Evolutionary conservation across 2,329 filamentous ascomycete species (phyloP).

Genomic region (Talaromyces sp.): DNA sequence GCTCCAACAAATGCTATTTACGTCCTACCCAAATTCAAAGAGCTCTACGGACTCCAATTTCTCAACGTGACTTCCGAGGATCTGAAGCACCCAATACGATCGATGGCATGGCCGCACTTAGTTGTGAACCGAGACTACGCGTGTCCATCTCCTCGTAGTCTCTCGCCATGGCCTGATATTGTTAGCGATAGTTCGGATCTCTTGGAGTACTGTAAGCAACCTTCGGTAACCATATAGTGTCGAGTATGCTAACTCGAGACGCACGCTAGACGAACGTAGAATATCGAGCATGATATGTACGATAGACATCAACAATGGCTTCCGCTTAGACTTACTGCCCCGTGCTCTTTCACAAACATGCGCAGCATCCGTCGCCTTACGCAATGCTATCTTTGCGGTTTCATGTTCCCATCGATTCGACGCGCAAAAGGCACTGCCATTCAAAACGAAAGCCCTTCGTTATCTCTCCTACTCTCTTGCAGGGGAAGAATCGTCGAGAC

Average conservation of each 20-base stretch:
- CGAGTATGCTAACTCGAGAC: background rate
- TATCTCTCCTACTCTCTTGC: constrained; percentile 4
- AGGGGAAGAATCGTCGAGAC: background rate
- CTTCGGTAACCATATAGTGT: background rate
- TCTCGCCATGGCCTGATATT: constrained; percentile 4
- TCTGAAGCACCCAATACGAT: background rate
- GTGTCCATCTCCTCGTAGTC: background rate
- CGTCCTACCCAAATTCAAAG: background rate
- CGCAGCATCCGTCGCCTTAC: constrained; percentile 2
- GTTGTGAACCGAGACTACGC: background rate
- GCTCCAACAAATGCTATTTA: background rate
- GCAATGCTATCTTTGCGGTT: constrained; percentile 13
- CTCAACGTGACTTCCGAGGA: constrained; percentile 1
- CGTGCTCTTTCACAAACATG: constrained; percentile 4
- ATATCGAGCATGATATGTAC: constrained; percentile 15
- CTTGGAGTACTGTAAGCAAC: constrained; percentile 7
- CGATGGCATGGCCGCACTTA: background rate
- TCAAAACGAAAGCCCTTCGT: constrained; percentile 7
- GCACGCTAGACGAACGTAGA: background rate
- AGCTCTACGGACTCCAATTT: constrained; percentile 4
- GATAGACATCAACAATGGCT: constrained; percentile 11
- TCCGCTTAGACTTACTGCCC: constrained; percentile 5
- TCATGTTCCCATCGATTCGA: background rate
- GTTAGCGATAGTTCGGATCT: background rate
- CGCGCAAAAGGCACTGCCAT: constrained; percentile 1